phyloP scores from a whole-genome alignment of 176 grass and related monocot genomes.

The Dactylis glomerata region DNA sequence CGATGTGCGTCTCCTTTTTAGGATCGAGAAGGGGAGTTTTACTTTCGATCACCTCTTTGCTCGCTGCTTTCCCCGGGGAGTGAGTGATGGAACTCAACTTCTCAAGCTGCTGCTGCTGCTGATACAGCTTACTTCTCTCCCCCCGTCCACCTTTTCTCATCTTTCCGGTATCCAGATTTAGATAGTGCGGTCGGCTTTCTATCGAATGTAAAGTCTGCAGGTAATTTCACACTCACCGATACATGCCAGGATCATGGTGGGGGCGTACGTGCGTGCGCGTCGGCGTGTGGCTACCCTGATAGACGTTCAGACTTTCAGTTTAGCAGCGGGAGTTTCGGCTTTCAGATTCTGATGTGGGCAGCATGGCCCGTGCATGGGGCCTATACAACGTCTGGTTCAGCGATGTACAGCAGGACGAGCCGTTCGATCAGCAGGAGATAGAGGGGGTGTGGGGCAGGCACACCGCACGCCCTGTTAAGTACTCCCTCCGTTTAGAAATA shows the following conservation, averaged over 20 bases:
- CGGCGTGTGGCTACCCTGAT: conserved; percentile 6
- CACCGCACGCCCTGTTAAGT: not conserved
- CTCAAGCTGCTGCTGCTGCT: not conserved
- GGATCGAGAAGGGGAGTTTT: not conserved
- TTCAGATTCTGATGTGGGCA: not conserved
- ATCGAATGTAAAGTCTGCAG: conserved; percentile 6
- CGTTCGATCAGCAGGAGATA: not conserved
- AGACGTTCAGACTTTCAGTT: not conserved
- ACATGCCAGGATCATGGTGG: conserved; percentile 28
- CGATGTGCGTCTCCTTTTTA: not conserved
- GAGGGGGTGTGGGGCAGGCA: not conserved
- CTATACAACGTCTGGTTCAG: not conserved
- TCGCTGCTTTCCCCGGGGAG: conserved; percentile 24
- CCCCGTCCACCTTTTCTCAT: not conserved
- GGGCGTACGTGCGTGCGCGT: not conserved
- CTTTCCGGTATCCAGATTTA: conserved; percentile 29
- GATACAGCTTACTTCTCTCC: not conserved
- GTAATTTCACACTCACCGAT: not conserved
- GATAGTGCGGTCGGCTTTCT: conserved; percentile 42
- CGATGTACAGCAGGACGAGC: not conserved
- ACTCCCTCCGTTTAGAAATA: too few relatives aligned
- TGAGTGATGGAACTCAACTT: conserved; percentile 14
- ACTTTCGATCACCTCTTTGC: not conserved
- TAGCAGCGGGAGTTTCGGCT: conserved; percentile 36
- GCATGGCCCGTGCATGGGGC: not conserved